Evolutionary conservation across 345 rosid genomes (phyloP).

Genomic region (Populus ilicifolia): DNA sequence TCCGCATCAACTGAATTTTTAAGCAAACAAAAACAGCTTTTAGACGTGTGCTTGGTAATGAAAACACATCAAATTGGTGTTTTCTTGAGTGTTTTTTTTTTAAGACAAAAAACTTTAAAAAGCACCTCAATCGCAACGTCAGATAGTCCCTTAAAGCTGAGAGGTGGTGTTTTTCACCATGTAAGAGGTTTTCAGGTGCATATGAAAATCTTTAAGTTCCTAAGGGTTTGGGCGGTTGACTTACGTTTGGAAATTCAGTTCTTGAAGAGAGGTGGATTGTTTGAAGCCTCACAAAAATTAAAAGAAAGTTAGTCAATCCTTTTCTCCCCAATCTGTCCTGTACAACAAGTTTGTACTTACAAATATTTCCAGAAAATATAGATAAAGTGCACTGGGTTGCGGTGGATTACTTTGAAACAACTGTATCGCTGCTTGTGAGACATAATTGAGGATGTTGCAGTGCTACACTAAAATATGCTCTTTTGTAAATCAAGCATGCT

Average conservation of each 20-base stretch:
- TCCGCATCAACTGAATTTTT: neutral
- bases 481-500: neutral
- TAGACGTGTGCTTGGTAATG: too few species aligned
- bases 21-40: neutral
- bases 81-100: too few species aligned
- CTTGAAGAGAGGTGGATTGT: conserved; percentile 56
- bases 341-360: neutral
- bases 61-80: too few species aligned
- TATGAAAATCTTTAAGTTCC: neutral
- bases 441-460: neutral
- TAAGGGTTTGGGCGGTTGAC: neutral
- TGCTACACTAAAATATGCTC: neutral
- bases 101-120: too few species aligned
- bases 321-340: neutral
- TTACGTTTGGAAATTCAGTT: conserved; percentile 36
- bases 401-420: neutral
- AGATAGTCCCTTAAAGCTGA: too few species aligned
- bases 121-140: too few species aligned
- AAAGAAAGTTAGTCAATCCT: conserved; percentile 55
- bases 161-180: too few species aligned
- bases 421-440: neutral
- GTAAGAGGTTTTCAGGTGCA: neutral
- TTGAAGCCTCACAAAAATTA: conserved; percentile 69
- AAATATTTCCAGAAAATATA: neutral
- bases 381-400: neutral